Percentiles rank a stretch among this genome's conserved stretches.
phyloP scores from a whole-genome alignment of 768 basidiomycete species.

The Kwoniella pini region DNA sequence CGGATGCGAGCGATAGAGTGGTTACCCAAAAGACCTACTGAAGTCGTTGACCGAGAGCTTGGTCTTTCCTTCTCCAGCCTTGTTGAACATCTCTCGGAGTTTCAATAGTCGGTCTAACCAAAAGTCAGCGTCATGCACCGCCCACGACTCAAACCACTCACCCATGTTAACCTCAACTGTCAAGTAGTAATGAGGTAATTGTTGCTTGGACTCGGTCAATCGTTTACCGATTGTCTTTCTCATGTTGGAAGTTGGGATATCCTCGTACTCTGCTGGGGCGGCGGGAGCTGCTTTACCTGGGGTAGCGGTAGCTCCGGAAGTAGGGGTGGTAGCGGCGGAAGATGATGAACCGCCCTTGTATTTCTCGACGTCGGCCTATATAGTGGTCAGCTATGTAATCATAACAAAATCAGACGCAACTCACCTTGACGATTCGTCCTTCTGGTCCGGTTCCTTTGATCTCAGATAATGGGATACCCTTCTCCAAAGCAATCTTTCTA shows the following conservation, averaged over 20 bases:
- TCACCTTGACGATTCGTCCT: slow-evolving; percentile 85
- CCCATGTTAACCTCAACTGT: slow-evolving; percentile 96
- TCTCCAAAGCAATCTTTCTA: slow-evolving; percentile 93
- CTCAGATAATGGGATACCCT: slow-evolving; percentile 83
- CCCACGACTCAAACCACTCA: slow-evolving; percentile 56
- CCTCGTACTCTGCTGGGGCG: slow-evolving; percentile 68
- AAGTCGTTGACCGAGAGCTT: slow-evolving; percentile 99
- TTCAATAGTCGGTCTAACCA: slow-evolving; percentile 65
- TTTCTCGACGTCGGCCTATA: slow-evolving; percentile 74
- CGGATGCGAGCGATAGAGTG: not conserved
- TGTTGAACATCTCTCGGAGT: slow-evolving; percentile 92
- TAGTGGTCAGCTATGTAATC: not conserved
- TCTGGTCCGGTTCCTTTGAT: slow-evolving; percentile 91
- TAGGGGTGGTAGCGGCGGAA: slow-evolving; percentile 58
- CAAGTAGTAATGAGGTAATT: slow-evolving; percentile 95
- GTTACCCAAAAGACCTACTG: slow-evolving; percentile 50
- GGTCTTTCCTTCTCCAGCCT: slow-evolving; percentile 61
- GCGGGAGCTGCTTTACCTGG: slow-evolving; percentile 58
- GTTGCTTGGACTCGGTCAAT: slow-evolving; percentile 88
- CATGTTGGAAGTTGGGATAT: slow-evolving; percentile 90
- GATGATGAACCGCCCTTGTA: slow-evolving; percentile 64
- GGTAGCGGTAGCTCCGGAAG: slow-evolving; percentile 60
- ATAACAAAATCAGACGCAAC: slow-evolving; percentile 7
- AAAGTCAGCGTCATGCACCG: slow-evolving; percentile 5
- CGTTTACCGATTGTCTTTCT: slow-evolving; percentile 88